These are phyloP conservation scores for Aegilops longissima DNA, from an alignment of 176 grass and related monocot genomes.

Conservation along the genomic window DNA sequence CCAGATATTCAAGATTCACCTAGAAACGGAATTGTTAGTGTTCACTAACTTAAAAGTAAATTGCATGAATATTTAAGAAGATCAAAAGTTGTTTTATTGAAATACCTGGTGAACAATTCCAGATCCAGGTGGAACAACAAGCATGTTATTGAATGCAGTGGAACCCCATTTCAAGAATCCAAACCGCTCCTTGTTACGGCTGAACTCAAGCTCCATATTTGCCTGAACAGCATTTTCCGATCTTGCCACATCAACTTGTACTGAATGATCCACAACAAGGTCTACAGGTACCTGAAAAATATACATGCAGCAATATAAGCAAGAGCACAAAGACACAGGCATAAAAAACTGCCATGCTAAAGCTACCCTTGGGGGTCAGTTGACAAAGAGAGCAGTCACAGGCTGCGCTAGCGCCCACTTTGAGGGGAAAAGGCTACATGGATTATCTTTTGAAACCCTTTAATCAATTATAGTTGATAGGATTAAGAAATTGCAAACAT, in stretches of 20 bases:
- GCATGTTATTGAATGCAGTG: conserved; percentile 93
- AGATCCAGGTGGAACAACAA: conserved; percentile 98
- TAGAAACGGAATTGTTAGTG: conserved; percentile 31
- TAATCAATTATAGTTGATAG: neutral
- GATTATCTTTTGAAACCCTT: neutral
- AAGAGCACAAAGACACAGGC: neutral
- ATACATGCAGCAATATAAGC: conserved; percentile 11
- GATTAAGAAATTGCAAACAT: neutral
- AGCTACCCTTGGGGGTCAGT: neutral
- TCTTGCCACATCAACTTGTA: conserved; percentile 97
- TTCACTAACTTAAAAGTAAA: neutral
- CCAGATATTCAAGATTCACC: conserved; percentile 98
- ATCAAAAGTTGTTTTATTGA: conserved; percentile 4
- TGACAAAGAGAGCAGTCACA: neutral
- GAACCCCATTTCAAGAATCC: conserved; percentile 97
- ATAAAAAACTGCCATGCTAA: neutral
- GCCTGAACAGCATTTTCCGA: conserved; percentile 78
- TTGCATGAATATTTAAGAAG: neutral
- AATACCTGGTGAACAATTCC: conserved; percentile 97
- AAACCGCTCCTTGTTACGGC: conserved; percentile 91
- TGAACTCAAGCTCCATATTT: conserved; percentile 89
- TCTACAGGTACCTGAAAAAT: conserved; percentile 84
- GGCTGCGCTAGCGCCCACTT: neutral
- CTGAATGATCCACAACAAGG: conserved; percentile 97
- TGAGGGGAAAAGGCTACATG: neutral